Base-by-base conservation (phyloP, 805 yeast species). In the Ogataea zsoltii region DNA sequence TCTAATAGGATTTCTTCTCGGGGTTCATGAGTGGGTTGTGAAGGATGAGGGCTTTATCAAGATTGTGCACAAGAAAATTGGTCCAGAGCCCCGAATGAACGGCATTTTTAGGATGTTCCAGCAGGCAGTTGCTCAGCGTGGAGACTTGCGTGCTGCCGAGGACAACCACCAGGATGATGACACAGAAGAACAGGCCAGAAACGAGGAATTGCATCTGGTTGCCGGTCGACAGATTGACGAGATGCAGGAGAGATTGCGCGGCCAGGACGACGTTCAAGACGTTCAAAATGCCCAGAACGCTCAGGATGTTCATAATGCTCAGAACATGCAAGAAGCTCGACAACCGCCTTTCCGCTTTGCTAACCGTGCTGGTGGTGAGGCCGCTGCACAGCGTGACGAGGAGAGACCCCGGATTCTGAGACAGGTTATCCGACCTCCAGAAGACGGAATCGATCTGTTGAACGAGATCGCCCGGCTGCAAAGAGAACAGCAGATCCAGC, bases 1-100 rank as follows among this genome's bases (percentile, higher is more conserved):
- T 46, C 19, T 49, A 1, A 38, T 58, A 3, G 55, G 57, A 4
- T 48, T 56, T 4, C 39, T 54, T 33, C 33, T 58, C 1, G 52
- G 59, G 3, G 54, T 62, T 16, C 85, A 83, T 58, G 90, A 85
- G 54, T 81, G 85, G 80, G 84, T 85, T 13, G 77, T 79, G 1
- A 69, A 81, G 44, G 95, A 86, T 60, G 80, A 82, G 38, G 89
- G 88, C 0, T 84, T 83, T 60, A 63, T 69, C 23, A 80, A 79
- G 57, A 71, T 84, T 60, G 67, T 85, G 14, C 61, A 74, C 42
- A 78, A 72, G 50, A 77, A 75, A 47, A 77, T 86, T 37, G 94
- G 94, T 2, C 74, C 68, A 38, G 80, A 74, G 49, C 75, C 76
- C 33, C 63, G 71, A 40, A 65, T 74, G 12, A 69, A 66, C 45